Evolutionary conservation across 2,329 filamentous ascomycete species (phyloP).

Genomic region (Hypoxylon sp.): DNA sequence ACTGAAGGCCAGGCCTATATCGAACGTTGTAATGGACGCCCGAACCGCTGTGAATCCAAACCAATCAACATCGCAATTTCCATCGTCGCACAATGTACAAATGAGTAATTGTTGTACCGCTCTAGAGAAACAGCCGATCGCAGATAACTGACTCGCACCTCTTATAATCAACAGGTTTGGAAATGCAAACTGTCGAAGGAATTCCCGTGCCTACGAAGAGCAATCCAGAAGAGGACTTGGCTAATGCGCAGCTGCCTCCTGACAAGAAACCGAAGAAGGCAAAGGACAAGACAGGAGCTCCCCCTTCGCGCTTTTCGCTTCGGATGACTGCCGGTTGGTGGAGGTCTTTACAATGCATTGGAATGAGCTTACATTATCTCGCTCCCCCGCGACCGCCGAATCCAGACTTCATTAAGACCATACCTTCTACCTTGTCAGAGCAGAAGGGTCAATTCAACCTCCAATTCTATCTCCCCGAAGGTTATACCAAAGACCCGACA

Average conservation of each 20-base stretch:
- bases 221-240: constrained; percentile 17
- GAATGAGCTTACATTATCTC: constrained; percentile 77
- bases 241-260: constrained; percentile 33
- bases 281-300: constrained; percentile 48
- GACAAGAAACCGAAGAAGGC: constrained; percentile 45
- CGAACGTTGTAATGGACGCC: neutral
- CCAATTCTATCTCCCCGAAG: constrained; percentile 61
- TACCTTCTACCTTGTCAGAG: constrained; percentile 62
- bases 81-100: neutral
- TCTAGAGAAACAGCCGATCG: neutral
- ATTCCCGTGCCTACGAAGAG: constrained; percentile 33
- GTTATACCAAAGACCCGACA: constrained; percentile 53
- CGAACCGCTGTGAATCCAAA: neutral
- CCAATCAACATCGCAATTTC: neutral
- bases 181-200: constrained; percentile 47
- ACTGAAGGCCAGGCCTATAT: neutral
- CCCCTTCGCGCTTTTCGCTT: constrained; percentile 70
- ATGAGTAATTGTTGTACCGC: constrained; percentile 11
- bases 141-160: constrained; percentile 7
- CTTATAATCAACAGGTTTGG: constrained; percentile 2
- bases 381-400: constrained; percentile 72
- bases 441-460: constrained; percentile 56
- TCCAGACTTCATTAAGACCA: constrained; percentile 71
- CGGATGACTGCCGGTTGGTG: constrained; percentile 75
- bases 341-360: constrained; percentile 77